A percentile compares a stretch with the other conserved stretches of the same genome.
Conservation (phyloP, 1,139 yeast species). For the Geotrichum bryndzae region DNA sequence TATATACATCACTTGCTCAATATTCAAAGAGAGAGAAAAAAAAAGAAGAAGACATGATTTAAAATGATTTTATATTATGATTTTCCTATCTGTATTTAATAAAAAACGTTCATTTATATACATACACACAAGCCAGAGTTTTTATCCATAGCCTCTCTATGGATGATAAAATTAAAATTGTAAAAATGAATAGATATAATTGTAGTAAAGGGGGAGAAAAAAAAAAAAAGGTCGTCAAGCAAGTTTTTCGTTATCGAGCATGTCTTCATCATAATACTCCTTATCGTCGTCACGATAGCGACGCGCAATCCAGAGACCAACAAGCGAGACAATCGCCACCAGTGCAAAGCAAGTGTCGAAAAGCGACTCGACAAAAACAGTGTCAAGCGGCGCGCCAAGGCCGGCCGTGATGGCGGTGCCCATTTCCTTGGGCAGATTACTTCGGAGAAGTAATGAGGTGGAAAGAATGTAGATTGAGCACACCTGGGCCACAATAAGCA, state of each 20-base stretch:
- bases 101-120: background rate
- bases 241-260: conserved; percentile 26
- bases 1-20: too few species aligned
- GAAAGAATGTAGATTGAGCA: conserved; percentile 76
- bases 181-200: background rate
- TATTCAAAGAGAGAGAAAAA: too few species aligned
- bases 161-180: background rate
- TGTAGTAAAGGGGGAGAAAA: background rate
- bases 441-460: conserved; percentile 68
- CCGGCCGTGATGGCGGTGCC: conserved; percentile 51
- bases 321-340: conserved; percentile 48
- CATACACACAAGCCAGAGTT: background rate
- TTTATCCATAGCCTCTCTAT: background rate
- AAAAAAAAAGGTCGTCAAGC: conserved; percentile 17
- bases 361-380: conserved; percentile 66
- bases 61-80: too few species aligned
- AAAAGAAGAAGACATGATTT: too few species aligned
- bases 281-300: conserved; percentile 18
- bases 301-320: conserved; percentile 36
- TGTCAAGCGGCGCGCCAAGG: conserved; percentile 45
- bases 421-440: conserved; percentile 60
- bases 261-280: conserved; percentile 28
- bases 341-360: conserved; percentile 68
- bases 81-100: background rate
- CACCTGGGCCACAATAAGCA: conserved; percentile 58